Conservation (phyloP, 2,329 filamentous ascomycete species). For the Zalaria sp. region DNA sequence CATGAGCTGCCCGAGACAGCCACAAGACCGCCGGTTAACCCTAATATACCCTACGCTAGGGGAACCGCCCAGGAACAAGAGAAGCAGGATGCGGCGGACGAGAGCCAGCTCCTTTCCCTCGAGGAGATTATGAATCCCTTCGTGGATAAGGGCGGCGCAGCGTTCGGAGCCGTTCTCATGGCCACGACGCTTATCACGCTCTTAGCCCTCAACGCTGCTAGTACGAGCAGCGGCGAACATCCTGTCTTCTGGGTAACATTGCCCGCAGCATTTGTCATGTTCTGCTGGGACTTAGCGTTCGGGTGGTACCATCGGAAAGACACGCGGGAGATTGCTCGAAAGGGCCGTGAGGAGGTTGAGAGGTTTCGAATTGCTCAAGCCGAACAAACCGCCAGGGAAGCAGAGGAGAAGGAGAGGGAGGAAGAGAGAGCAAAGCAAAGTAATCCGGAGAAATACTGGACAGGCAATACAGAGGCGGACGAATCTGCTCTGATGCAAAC, state of each 20-base stretch:
- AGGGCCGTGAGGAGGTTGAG: constrained; percentile 38
- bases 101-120: constrained; percentile 43
- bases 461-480: background rate
- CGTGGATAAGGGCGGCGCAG: constrained; percentile 51
- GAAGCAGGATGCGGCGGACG: constrained; percentile 31
- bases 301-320: constrained; percentile 51
- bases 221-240: constrained; percentile 32
- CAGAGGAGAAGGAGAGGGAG: constrained; percentile 11
- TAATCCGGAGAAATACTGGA: no score
- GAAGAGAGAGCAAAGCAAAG: background rate
- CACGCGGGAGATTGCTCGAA: constrained; percentile 47
- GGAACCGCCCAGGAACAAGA: constrained; percentile 41
- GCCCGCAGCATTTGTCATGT: constrained; percentile 54
- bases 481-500: background rate
- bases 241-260: constrained; percentile 57
- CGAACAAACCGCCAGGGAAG: constrained; percentile 22
- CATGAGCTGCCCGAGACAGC: constrained; percentile 49
- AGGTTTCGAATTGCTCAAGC: constrained; percentile 17
- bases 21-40: constrained; percentile 48
- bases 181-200: constrained; percentile 51
- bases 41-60: constrained; percentile 54
- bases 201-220: constrained; percentile 50
- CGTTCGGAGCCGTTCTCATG: constrained; percentile 53
- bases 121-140: constrained; percentile 67
- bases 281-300: constrained; percentile 50